Base-by-base conservation (phyloP, 1,284 basidiomycete species). In the Ganoderma multipileum region DNA sequence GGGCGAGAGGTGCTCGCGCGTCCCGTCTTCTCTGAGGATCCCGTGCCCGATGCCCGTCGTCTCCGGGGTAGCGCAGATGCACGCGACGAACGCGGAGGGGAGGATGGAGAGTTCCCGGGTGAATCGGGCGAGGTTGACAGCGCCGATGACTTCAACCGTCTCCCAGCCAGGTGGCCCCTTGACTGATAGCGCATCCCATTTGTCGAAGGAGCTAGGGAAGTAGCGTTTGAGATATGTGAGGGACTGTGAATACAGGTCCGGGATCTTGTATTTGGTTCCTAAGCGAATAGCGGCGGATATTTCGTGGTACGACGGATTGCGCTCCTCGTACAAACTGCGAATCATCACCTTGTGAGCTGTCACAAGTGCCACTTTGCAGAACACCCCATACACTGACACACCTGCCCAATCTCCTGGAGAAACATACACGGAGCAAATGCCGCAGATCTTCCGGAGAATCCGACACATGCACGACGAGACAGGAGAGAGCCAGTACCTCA, bases 1-100 rank as follows among this genome's bases (percentile, higher is more conserved):
- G 0, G 58, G 14, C 2, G 64, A 52, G 26, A 68, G 64, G 4
- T n/a, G 44, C 38, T 68, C 67, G 3, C 20, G 28, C 0, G 39
- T n/a, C 23, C 67, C 67, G 38, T 68, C 67, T 12, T 50, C 52
- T 16, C 61, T 44, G 11, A 18, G 11, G 60, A 62, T 65, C n/a
- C 67, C 67, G 33, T 65, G 54, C 1, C 58, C 42, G 1, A 68
- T n/a, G 5, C 42, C 30, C 47, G 47, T 50, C 9, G 47, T 4
- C 23, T 50, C 47, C 9, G 41, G 50, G n/a, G 41, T 36, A 1
- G 62, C 60, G 26, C n/a, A 36, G 26, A 38, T 57, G 57, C 68
- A 69, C 6, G 16, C 38, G 26, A 60, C 42, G 38, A 69, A 54
- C 1, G 64, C 68, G 36, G 57, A 38, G 0, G 68, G 68, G 8